These are phyloP conservation scores for Colletotrichum sp. DNA, from an alignment of 2,329 filamentous ascomycete species.

Conservation along the genomic window DNA sequence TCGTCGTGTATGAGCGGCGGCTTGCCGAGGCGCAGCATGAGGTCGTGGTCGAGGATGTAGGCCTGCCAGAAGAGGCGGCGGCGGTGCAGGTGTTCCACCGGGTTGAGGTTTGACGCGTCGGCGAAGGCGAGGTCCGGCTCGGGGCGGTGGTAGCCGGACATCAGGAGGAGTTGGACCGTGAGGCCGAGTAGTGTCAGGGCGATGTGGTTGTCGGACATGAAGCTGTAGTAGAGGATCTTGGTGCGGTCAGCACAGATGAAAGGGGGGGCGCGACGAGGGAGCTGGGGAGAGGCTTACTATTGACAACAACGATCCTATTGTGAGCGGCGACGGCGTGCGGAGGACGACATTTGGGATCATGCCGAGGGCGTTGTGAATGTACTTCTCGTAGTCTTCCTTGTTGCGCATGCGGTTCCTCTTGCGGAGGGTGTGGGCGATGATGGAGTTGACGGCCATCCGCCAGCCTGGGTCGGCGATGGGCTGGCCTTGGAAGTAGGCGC, in stretches of 20 bases:
- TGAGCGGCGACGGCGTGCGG: neutral
- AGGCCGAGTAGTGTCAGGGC: neutral
- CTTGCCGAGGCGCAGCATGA: constrained; percentile 9
- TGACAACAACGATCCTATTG: neutral
- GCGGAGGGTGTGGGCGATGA: neutral
- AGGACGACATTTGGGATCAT: constrained; percentile 8
- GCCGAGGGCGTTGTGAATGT: constrained; percentile 12
- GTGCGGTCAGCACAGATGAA: neutral
- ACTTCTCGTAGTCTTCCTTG: constrained; percentile 12
- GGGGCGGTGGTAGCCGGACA: constrained; percentile 7
- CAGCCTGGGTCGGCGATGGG: constrained; percentile 2
- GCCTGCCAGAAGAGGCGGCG: constrained; percentile 9
- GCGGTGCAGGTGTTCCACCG: neutral
- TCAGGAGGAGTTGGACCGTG: neutral
- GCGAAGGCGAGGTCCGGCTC: neutral
- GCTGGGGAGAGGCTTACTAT: neutral
- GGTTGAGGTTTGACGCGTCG: neutral
- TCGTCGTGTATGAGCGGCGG: constrained; percentile 15
- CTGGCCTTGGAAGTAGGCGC: constrained; percentile 10
- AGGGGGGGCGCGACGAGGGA: too few relatives aligned
- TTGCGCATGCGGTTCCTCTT: constrained; percentile 7
- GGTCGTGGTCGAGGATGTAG: constrained; percentile 12
- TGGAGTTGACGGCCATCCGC: constrained; percentile 10
- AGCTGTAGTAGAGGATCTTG: constrained; percentile 6
- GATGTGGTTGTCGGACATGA: constrained; percentile 9